phyloP scores from a whole-genome alignment of 2,329 filamentous ascomycete species.

The Penicillium crustosum region DNA sequence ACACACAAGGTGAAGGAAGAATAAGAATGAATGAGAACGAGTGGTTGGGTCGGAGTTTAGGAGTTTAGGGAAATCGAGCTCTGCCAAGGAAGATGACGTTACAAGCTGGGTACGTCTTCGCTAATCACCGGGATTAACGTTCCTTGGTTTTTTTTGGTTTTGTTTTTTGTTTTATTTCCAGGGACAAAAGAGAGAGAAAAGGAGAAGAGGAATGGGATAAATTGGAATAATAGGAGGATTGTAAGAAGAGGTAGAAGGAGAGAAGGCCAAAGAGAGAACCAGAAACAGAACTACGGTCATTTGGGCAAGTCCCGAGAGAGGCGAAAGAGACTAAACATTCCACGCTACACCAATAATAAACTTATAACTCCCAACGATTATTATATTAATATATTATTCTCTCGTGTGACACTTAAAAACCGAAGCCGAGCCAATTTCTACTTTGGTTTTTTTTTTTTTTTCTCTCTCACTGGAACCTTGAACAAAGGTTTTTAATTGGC shows the following conservation, averaged over 20 bases:
- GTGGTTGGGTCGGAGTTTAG: neutral
- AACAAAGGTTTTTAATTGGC: neutral
- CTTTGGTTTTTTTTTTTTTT: neutral
- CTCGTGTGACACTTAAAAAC: neutral
- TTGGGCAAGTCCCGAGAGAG: neutral
- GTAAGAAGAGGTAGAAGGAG: neutral
- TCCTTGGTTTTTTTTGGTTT: neutral
- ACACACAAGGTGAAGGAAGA: neutral
- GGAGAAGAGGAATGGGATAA: neutral
- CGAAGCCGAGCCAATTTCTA: constrained; percentile 1
- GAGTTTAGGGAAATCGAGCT: constrained; percentile 3
- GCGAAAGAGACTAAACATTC: neutral
- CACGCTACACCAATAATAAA: neutral
- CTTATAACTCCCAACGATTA: neutral
- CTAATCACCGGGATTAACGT: constrained; percentile 3
- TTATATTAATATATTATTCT: neutral
- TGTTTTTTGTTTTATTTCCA: neutral
- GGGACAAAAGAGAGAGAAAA: neutral
- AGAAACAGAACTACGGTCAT: neutral
- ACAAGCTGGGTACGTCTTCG: neutral
- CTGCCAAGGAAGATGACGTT: constrained; percentile 11
- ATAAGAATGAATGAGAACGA: constrained; percentile 8
- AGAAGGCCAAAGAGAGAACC: neutral
- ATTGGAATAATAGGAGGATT: neutral
- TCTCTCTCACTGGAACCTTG: neutral